These are phyloP conservation scores for Penicillium crystallinum DNA, from an alignment of 495 filamentous ascomycete genomes.

Conservation along the genomic window DNA sequence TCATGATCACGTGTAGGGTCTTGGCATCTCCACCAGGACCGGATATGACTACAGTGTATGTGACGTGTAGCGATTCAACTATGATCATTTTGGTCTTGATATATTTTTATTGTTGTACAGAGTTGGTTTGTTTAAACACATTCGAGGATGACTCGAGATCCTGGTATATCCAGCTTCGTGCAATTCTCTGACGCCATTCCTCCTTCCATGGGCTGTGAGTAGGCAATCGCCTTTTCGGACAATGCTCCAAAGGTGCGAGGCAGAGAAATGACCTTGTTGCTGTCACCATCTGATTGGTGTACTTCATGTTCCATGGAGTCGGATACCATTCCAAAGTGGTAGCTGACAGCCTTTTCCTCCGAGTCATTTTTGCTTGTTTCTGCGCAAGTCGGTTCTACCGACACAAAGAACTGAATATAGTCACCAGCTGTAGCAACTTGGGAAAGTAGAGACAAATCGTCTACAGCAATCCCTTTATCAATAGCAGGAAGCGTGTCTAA, in stretches of 20 bases:
- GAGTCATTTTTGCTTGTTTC: neutral
- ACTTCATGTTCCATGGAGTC: slow-evolving; percentile 16
- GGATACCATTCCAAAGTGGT: slow-evolving; percentile 31
- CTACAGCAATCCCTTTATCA: slow-evolving; percentile 20
- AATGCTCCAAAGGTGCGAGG: slow-evolving; percentile 43
- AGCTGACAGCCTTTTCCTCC: slow-evolving; percentile 15
- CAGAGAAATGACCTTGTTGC: slow-evolving; percentile 21
- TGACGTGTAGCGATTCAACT: neutral
- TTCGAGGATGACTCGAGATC: slow-evolving; percentile 27
- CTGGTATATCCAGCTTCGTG: slow-evolving; percentile 42
- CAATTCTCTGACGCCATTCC: slow-evolving; percentile 14
- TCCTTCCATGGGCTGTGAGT: slow-evolving; percentile 25
- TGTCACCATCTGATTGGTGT: slow-evolving; percentile 7
- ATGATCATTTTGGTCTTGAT: neutral
- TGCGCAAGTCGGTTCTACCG: slow-evolving; percentile 17
- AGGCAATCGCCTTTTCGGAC: slow-evolving; percentile 47
- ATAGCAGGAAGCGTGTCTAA: slow-evolving; percentile 17
- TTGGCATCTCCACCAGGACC: slow-evolving; percentile 26
- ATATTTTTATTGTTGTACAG: slow-evolving; percentile 4
- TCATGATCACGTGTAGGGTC: slow-evolving; percentile 26
- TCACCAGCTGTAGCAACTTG: slow-evolving; percentile 45
- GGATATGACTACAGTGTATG: neutral
- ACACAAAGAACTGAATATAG: slow-evolving; percentile 46
- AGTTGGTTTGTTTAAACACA: slow-evolving; percentile 5
- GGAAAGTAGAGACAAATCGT: slow-evolving; percentile 37